Base-by-base conservation (phyloP, 345 rosid genomes). In the Eucalyptus cladocalyx region DNA sequence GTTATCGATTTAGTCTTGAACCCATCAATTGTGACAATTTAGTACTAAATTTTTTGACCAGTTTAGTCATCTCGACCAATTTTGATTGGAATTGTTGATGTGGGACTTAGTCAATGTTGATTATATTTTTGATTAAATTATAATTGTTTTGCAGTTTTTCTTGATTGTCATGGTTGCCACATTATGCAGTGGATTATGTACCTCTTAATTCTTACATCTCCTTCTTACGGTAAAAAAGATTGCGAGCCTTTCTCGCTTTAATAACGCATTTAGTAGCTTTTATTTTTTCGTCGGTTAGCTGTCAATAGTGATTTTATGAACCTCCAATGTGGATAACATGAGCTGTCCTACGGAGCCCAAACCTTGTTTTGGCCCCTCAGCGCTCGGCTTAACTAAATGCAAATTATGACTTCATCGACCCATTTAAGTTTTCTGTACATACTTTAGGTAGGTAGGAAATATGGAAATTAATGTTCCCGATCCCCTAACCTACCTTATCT, bases 1-100 rank as follows among this genome's bases (percentile, higher is more conserved):
- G 9, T 67, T 32, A 32, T 0, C 4, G 8, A n/a, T 32, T n/a
- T 32, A 67, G 3, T 67, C 6, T 0, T 17, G 18, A 67, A 67
- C 2, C 1, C 10, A 17, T 69, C 7, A 9, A 34, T 18, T 18
- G 3, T 18, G 1, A 4, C 24, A 34, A 9, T 69, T 32, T 9
- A 34, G 4, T 23, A 4, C 6, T 56, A 24, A 56, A 9, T 9
- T 3, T 21, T 54, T 54, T 54, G 5, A 21, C 5, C 3, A 50
- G 0, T 50, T 50, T 16, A 6, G 58, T 8, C 6, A 2, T 56
- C 11, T 56, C 2, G 6, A 13, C 3, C 30, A 56, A 4, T 56
- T 56, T 56, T 56, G 62, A 56, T 24, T 0, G 2, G 1, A 53
- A 53, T 53, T 53, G 11, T 53, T 53, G 26, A 53, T 19, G 26